These are phyloP conservation scores for Ceriops decandra DNA, from an alignment of 345 rosid species.

Conservation along the genomic window DNA sequence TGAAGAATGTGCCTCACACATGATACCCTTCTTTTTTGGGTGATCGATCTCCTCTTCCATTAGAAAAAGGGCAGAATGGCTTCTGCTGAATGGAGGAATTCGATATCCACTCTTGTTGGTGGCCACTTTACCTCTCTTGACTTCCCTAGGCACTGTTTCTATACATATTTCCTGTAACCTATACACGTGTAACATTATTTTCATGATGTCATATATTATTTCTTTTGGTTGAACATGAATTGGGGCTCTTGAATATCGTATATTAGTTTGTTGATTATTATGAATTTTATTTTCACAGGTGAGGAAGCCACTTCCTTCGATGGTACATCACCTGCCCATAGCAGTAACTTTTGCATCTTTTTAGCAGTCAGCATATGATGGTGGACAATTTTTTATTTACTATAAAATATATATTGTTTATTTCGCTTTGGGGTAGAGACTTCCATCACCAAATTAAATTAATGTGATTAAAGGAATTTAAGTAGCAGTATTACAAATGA, in stretches of 20 bases:
- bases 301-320: conserved; percentile 81
- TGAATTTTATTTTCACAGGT: conserved; percentile 39
- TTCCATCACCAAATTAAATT: not conserved
- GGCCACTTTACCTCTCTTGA: too few species aligned
- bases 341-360: too few species aligned
- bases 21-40: not conserved
- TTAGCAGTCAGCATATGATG: too few species aligned
- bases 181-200: not conserved
- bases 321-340: not conserved
- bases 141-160: too few species aligned
- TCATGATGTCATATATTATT: not conserved
- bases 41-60: not conserved
- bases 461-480: conserved; percentile 20
- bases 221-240: not conserved
- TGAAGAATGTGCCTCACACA: not conserved
- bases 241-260: not conserved
- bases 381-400: too few species aligned
- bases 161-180: too few species aligned
- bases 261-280: not conserved
- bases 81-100: not conserved
- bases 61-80: not conserved
- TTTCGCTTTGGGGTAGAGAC: conserved; percentile 1
- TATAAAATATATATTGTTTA: not conserved
- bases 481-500: conserved; percentile 36
- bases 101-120: too few species aligned